These are phyloP conservation scores for Diversispora eburnea DNA, from an alignment of 192 early-diverging fungal species.

Conservation along the genomic window DNA sequence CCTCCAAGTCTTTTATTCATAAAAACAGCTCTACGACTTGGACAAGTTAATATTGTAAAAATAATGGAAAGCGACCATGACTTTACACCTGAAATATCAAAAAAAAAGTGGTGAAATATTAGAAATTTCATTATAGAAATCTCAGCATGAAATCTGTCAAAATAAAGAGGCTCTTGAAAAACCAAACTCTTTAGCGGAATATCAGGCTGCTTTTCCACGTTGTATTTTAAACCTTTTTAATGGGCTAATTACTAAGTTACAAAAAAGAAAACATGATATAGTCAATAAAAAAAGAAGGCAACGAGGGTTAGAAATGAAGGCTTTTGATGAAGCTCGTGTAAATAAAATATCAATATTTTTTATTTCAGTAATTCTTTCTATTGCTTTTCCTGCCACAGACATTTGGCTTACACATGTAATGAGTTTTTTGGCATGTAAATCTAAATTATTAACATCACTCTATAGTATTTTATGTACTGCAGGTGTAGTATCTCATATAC, in stretches of 20 bases:
- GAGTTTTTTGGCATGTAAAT: not conserved
- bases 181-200: not conserved
- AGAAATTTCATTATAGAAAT: not conserved
- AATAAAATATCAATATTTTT: slow-evolving; percentile 5
- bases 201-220: not conserved
- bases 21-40: slow-evolving; percentile 1
- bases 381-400: slow-evolving; percentile 12
- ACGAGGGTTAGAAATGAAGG: not conserved
- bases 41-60: not conserved
- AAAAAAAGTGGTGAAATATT: slow-evolving; percentile 6
- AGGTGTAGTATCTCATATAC: slow-evolving; percentile 1
- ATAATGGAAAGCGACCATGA: not conserved
- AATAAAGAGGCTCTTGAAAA: slow-evolving; percentile 12
- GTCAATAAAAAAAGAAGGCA: slow-evolving; percentile 12
- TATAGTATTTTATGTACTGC: slow-evolving; percentile 8
- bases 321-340: not conserved
- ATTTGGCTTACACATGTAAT: slow-evolving; percentile 21
- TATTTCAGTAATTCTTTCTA: slow-evolving; percentile 5
- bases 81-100: not conserved
- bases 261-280: slow-evolving; percentile 18
- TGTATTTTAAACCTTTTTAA: not conserved
- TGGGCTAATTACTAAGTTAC: slow-evolving; percentile 2
- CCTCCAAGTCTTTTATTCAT: slow-evolving; percentile 1
- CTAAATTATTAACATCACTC: not conserved
- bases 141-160: not conserved